Evolutionary conservation across 192 early-diverging fungal genomes (phyloP).

Genomic region (Coemansia sp.): DNA sequence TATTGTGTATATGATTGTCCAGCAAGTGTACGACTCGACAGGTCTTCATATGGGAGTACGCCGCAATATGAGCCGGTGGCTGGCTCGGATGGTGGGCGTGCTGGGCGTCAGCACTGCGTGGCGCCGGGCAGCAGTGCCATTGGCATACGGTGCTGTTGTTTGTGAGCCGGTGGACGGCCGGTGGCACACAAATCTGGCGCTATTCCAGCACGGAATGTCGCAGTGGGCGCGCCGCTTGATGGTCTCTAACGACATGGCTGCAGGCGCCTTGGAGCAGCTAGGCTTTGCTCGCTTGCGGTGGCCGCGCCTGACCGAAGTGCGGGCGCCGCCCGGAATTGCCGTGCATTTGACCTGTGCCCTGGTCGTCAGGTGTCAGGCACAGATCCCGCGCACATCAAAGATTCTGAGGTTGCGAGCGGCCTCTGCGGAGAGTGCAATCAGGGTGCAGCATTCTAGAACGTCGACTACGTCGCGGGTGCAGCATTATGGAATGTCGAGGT

Average conservation of each 20-base stretch:
- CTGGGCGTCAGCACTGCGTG: constrained; percentile 12
- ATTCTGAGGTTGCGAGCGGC: no score
- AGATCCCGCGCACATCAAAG: no score
- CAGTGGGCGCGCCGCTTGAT: constrained; percentile 10
- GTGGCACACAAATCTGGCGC: constrained; percentile 17
- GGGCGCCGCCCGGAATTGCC: not conserved
- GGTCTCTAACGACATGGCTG: not conserved
- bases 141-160: constrained; percentile 12
- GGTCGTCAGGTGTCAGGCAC: not conserved
- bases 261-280: not conserved
- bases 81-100: not conserved
- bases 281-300: not conserved
- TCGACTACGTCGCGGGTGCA: no score
- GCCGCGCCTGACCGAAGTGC: not conserved
- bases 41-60: not conserved
- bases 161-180: constrained; percentile 13
- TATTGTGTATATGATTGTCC: constrained; percentile 18
- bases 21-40: not conserved
- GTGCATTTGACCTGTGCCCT: not conserved
- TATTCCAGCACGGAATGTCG: not conserved
- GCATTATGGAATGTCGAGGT: no score
- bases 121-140: constrained; percentile 17
- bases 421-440: no score
- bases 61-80: not conserved
- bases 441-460: no score